Evolutionary conservation across 163 green algal genomes (phyloP), one percentile per base, ranked within the genome.

Genomic region (Prototheca wickerhamii): DNA sequence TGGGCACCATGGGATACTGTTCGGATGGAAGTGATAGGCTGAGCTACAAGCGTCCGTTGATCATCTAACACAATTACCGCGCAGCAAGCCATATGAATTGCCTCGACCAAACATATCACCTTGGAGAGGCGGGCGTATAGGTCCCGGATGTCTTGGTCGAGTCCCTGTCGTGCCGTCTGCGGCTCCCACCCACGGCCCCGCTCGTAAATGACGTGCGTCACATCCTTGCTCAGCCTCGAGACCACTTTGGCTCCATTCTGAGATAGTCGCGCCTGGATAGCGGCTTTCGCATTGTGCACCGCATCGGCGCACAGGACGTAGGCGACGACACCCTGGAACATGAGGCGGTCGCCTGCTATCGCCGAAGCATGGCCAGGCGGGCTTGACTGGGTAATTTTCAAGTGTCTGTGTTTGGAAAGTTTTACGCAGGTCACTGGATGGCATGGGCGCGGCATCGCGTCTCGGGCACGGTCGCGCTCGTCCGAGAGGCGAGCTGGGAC

Each of bases 141-240:
- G 15, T 68, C 40, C 32, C 69, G 58, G 18, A 87, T 54, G 43
- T 82, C 12, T 8, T 46, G 10, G 37, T 46, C 37, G 37, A 12
- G 37, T 21, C 37, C 8, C 10, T 46, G 12, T 15, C 10, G 8
- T 15, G 10, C 37, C 10, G 10, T 8, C 10, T 8, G 37, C 10
- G 10, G 37, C 12, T 15, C 37, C 37, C 8, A 12, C 10, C 12
- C 37, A 12, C 37, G 37, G 12, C 10, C 37, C 2, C 73, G 74
- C 46, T 82, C 72, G 51, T 81, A 86, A 1, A 88, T 66, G 5
- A 88, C 50, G 55, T 87, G 82, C 21, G 72, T 82, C 0, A 87
- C 70, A 2, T 84, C 77, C 65, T 83, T 87, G 61, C 60, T 69
- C n/a, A 86, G 60, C 2, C 80, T 63, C 25, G 46, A 30, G 0